Base-by-base conservation (phyloP, 2,329 filamentous ascomycete species). In the Tolypocladium ovalisporum region DNA sequence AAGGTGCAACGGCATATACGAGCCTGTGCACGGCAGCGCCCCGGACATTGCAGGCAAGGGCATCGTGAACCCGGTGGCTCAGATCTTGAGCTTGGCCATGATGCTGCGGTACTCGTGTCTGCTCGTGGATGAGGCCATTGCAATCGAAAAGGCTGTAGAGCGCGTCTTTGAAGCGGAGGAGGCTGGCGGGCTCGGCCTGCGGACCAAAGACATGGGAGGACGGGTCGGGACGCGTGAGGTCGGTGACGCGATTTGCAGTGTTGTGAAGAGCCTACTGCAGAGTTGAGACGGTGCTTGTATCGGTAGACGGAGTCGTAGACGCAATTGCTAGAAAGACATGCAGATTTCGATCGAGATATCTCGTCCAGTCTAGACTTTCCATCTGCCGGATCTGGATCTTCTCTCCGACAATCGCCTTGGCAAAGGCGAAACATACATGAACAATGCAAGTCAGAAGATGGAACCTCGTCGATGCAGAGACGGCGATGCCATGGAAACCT, bases 51-150 rank as follows among this genome's bases (percentile, higher is more conserved):
- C 42, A 13, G 42, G 42, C 24, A 47, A 47, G 42, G 42, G 42
- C 1, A 47, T 47, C 2, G 42, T 19, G 9, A 47, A 47, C 42
- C 42, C 42, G 13, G 42, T 47, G 24, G 42, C 86, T 1, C 83
- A 85, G 63, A 83, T 90, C 36, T 77, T 90, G 42, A 89, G 85
- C 54, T 73, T 88, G 32, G 85, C 85, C 57, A 87, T 90, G 86
- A 82, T 90, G 78, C 76, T 90, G 61, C 83, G 88, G 66, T 90
- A 90, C 73, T 89, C 86, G 1, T 78, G 88, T 54, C 76, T 80
- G 60, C 75, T 83, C 60, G 78, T 79, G 8, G 78, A 80, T 10
- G 80, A 89, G 62, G 85, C 86, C 1, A 73, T 75, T 56, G 80
- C 83, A 36, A 78, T 89, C 58, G 86, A 89, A 64, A 75, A 81